Evolutionary conservation across 805 yeast species (phyloP).

Genomic region (Vanderwaltozyma tropicalis): DNA sequence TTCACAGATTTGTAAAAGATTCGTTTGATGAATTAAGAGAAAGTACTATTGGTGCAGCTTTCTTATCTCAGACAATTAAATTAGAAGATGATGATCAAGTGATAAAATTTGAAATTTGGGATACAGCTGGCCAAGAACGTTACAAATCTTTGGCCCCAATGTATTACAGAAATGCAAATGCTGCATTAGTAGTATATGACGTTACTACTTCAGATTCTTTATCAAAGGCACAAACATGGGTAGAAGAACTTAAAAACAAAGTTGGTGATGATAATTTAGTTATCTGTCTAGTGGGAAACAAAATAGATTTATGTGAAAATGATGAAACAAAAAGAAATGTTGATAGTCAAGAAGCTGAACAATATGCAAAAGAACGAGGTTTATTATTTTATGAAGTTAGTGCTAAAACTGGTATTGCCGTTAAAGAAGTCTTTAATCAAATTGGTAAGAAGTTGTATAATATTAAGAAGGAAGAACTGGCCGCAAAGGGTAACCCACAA

Average conservation of each 20-base stretch:
- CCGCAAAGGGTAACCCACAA: constrained; percentile 6
- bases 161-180: constrained; percentile 71
- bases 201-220: constrained; percentile 62
- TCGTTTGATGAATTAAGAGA: constrained; percentile 71
- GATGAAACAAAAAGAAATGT: constrained; percentile 54
- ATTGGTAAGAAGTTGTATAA: constrained; percentile 59
- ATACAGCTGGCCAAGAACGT: constrained; percentile 93
- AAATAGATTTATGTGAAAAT: constrained; percentile 47
- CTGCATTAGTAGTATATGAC: constrained; percentile 85
- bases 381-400: constrained; percentile 86
- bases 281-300: constrained; percentile 83
- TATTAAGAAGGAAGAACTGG: constrained; percentile 14
- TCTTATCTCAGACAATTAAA: constrained; percentile 61
- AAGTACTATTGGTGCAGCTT: constrained; percentile 98
- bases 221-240: constrained; percentile 77
- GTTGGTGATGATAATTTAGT: constrained; percentile 60
- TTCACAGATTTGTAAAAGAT: constrained; percentile 65
- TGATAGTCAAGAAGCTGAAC: constrained; percentile 64
- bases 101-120: constrained; percentile 68
- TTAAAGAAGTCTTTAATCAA: constrained; percentile 81
- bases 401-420: constrained; percentile 84
- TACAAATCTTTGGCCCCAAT: constrained; percentile 76
- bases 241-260: constrained; percentile 80
- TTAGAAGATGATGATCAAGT: constrained; percentile 16
- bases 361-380: constrained; percentile 83